Base-by-base conservation (phyloP, 2,329 filamentous ascomycete species). In the Pseudopithomyces chartarum region DNA sequence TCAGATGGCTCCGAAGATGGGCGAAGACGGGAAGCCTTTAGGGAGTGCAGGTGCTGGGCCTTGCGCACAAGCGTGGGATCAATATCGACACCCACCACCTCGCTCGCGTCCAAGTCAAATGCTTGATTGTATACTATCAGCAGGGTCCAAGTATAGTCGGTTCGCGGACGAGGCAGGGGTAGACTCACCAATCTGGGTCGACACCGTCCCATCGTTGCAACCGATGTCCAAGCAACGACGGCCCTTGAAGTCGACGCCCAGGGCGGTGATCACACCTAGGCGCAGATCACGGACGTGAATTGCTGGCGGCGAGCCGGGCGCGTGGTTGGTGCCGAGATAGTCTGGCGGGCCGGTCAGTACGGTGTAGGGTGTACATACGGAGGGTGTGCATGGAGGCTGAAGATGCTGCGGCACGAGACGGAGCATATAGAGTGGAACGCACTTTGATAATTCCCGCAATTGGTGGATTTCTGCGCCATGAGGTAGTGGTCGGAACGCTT, bases 51-150 rank as follows among this genome's bases (percentile, higher is more conserved):
- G 42, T 66, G 67, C 40, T 71, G 63, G 55, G 76, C 76, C 40
- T 75, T 70, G 40, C 53, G 58, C 57, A 78, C 68, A 43, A 78
- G 69, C 22, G 69, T 62, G 44, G 64, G 59, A 60, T 78, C 76
- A 43, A 76, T 73, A 55, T 78, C 76, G 54, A 78, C 68, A 51
- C 75, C 76, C 43, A 70, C 73, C 53, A 78, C 73, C 26, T 70
- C 69, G 52, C 65, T 62, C 43, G 75, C 74, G 55, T 64, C 60
- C 62, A 75, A 76, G 52, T 75, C 68, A 55, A 77, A 67, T 52
- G 68, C 76, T 78, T 59, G 50, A 54, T 60, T 48, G 47, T 50
- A 52, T 66, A 71, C 68, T 74, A 74, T 73, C 60, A 63, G 57
- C 55, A 60, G 59, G 58, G 58, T 13, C 22, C 56, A 49, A 57